Base-by-base conservation (phyloP, 2,329 filamentous ascomycete species). In the Neopestalotiopsis clavispora region DNA sequence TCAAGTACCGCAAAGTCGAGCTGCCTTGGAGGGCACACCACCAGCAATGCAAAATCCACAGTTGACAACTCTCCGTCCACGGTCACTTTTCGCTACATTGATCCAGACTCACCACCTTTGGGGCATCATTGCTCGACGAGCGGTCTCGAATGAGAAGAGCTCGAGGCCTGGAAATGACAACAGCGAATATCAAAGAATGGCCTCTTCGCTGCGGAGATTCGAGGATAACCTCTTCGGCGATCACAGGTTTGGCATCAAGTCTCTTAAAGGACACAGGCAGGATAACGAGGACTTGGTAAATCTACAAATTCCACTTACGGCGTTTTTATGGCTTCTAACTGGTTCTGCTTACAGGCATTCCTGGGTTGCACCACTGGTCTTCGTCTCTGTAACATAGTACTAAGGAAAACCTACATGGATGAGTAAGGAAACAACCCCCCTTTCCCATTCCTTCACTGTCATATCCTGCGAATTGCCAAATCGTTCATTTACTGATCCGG, bases 81-180 rank as follows among this genome's bases (percentile, higher is more conserved):
- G 86, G 13, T 88, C 87, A 0, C 77, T 89, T 1, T 89, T 89
- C 71, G 87, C 86, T 1, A 84, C 84, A 0, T 75, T 89, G 3
- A 86, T 89, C 71, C 86, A 89, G 70, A 83, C 84, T 17, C 86
- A 88, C 68, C 80, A 85, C 66, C 83, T 85, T 67, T 89, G 87
- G 87, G 86, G 86, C 4, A 80, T 79, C 13, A 82, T 88, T 13
- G 83, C 85, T 2, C 81, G 86, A 3, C 79, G 85, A 7, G 83
- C 85, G 12, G 81, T 86, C 9, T 81, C 78, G 28, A 81, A 84
- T 62, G 81, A 81, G 58, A 82, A 79, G 32, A 83, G 80, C 66
- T 73, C 76, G n/a, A 74, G 78, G 9, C 85, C 86, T 0, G 85
- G 85, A 81, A 83, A 87, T 10, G 70, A 77, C 2, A 74, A 78